phyloP scores from a whole-genome alignment of 305 asterid genomes.

The Solanum chacoense region DNA sequence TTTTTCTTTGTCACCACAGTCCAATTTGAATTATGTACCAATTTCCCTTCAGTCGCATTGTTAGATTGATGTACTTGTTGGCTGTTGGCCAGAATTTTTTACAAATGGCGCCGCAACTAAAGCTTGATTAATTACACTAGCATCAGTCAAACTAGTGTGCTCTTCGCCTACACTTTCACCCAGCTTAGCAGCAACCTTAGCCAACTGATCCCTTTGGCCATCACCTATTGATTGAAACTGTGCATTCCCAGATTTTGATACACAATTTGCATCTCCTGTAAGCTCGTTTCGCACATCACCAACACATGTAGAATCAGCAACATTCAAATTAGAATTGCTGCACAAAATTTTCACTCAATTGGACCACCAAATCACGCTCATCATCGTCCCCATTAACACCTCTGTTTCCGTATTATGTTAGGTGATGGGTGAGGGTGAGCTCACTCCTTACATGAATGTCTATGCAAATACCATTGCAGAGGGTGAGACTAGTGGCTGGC shows the following conservation, averaged over 20 bases:
- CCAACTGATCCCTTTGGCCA: background rate
- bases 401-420: background rate
- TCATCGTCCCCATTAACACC: background rate
- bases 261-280: background rate
- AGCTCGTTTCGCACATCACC: background rate
- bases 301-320: background rate
- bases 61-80: background rate
- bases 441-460: too few species aligned
- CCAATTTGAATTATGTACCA: background rate
- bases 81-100: background rate
- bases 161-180: background rate
- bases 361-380: background rate
- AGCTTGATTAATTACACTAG: background rate
- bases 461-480: too few species aligned
- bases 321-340: background rate
- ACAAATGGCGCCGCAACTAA: background rate
- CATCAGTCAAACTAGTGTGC: background rate
- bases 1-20: background rate
- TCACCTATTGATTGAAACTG: background rate
- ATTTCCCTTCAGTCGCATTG: background rate
- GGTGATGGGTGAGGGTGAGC: too few species aligned
- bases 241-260: background rate
- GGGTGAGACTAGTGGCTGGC: too few species aligned
- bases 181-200: background rate
- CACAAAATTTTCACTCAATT: background rate